phyloP scores from a whole-genome alignment of 208 protist genomes.

The Leishmania major region DNA sequence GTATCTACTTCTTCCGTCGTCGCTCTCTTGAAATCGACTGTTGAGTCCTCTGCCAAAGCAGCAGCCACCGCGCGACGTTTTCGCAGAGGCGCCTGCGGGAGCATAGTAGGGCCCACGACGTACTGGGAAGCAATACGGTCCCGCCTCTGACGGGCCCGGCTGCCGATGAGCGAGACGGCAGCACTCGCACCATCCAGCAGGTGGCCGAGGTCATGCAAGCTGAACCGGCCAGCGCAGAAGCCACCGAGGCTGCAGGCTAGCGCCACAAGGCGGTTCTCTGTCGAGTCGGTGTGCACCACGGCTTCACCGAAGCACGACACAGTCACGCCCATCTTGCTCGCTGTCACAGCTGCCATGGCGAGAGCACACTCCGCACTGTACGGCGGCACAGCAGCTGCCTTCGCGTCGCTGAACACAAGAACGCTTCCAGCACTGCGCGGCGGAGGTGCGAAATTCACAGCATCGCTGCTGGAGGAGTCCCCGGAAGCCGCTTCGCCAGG shows the following conservation, averaged over 20 bases:
- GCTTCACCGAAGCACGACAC: slow-evolving; percentile 62
- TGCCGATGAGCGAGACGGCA: slow-evolving; percentile 1
- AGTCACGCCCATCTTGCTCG: slow-evolving; percentile 36
- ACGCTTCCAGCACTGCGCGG: slow-evolving; percentile 19
- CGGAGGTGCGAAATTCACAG: background rate
- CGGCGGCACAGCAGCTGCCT: slow-evolving; percentile 13
- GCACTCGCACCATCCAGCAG: slow-evolving; percentile 35
- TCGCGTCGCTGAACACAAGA: slow-evolving; percentile 68
- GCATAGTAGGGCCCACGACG: slow-evolving; percentile 50
- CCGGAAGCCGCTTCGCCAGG: background rate
- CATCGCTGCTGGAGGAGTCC: slow-evolving; percentile 1
- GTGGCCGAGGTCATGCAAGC: slow-evolving; percentile 31
- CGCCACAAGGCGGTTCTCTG: slow-evolving; percentile 33
- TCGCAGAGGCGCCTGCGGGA: slow-evolving; percentile 26
- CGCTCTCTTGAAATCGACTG: background rate
- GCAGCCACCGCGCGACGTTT: background rate
- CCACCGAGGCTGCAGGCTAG: slow-evolving; percentile 49
- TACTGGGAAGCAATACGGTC: slow-evolving; percentile 71
- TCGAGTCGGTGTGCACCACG: slow-evolving; percentile 11
- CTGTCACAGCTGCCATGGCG: slow-evolving; percentile 44
- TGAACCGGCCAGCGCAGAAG: slow-evolving; percentile 35
- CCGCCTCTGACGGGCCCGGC: slow-evolving; percentile 23
- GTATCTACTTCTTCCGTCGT: background rate
- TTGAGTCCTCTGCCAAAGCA: background rate
- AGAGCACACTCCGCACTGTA: slow-evolving; percentile 74